A percentile compares a stretch with the other conserved stretches of the same genome.
Evolutionary conservation across 2,329 filamentous ascomycete species (phyloP).

Genomic region (Zymoseptoria passerinii): DNA sequence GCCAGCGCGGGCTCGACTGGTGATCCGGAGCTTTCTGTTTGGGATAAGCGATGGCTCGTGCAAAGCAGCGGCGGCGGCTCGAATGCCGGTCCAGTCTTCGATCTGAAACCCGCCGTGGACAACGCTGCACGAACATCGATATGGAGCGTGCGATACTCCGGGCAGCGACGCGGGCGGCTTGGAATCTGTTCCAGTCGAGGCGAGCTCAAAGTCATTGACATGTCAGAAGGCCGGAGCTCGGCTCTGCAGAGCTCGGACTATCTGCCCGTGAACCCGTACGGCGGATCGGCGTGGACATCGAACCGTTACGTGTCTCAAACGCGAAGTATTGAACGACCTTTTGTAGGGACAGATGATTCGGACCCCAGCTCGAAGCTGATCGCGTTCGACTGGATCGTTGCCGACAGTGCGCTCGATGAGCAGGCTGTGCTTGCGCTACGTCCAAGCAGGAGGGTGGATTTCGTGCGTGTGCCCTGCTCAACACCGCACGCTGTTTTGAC

Average conservation of each 20-base stretch:
- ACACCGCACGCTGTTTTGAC: constrained; percentile 35
- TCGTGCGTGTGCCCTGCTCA: constrained; percentile 39
- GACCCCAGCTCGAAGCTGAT: constrained; percentile 45
- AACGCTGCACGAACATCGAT: constrained; percentile 44
- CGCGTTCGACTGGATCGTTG: constrained; percentile 53
- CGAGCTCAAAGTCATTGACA: constrained; percentile 43
- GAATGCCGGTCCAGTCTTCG: constrained; percentile 48
- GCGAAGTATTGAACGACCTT: constrained; percentile 37
- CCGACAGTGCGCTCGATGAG: constrained; percentile 37
- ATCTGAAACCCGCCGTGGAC: constrained; percentile 48
- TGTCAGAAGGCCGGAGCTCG: constrained; percentile 18
- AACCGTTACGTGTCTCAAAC: constrained; percentile 39
- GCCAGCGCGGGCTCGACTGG: constrained; percentile 66
- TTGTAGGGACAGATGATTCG: constrained; percentile 36
- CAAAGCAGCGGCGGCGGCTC: constrained; percentile 42
- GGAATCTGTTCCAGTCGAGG: constrained; percentile 52
- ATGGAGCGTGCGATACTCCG: constrained; percentile 56
- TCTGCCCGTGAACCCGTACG: constrained; percentile 20
- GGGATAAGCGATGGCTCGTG: constrained; percentile 57
- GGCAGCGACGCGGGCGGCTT: constrained; percentile 49
- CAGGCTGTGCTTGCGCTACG: constrained; percentile 47
- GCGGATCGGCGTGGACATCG: constrained; percentile 33
- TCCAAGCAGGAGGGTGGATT: constrained; percentile 43
- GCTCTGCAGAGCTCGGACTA: constrained; percentile 14
- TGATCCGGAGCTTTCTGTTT: constrained; percentile 65